A percentile compares a stretch with the other conserved stretches of the same genome.
Evolutionary conservation across 2,329 filamentous ascomycete genomes (phyloP).

Genomic region (Aureobasidium sp.): DNA sequence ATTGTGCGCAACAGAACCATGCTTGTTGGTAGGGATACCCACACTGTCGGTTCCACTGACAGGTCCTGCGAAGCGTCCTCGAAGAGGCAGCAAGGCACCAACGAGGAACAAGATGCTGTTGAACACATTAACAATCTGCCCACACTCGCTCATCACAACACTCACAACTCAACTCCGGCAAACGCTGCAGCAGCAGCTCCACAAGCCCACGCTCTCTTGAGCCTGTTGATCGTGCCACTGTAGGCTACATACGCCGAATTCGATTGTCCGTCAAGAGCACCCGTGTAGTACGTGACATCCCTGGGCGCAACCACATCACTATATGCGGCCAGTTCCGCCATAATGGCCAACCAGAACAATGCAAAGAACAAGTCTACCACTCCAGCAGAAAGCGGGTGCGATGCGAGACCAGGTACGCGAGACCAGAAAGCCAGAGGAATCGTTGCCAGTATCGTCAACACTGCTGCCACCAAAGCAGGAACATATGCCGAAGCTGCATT

Average conservation of each 20-base stretch:
- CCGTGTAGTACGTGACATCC: not conserved
- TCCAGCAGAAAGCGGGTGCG: not conserved
- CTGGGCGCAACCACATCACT: not conserved
- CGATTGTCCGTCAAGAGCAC: not conserved
- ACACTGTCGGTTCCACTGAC: not conserved
- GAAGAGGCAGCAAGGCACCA: slow-evolving; percentile 6
- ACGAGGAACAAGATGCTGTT: slow-evolving; percentile 7
- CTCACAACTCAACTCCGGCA: slow-evolving; percentile 11
- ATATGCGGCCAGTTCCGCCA: slow-evolving; percentile 11
- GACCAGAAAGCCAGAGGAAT: not conserved
- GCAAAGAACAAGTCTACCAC: slow-evolving; percentile 1
- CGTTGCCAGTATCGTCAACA: not conserved
- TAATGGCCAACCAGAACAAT: slow-evolving; percentile 11
- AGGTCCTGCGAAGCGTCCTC: not conserved
- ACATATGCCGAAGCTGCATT: slow-evolving; percentile 7
- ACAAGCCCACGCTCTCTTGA: slow-evolving; percentile 13
- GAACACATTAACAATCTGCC: not conserved
- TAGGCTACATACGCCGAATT: not conserved
- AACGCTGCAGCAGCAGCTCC: slow-evolving; percentile 13
- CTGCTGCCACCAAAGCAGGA: not conserved
- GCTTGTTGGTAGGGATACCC: not conserved
- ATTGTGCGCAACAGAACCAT: not conserved
- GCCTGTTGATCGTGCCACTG: not conserved
- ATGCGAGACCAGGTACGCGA: not conserved
- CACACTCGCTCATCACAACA: not conserved